These are phyloP conservation scores for Boletus semigastroideus DNA, from an alignment of 1,284 basidiomycete genomes.

Conservation along the genomic window DNA sequence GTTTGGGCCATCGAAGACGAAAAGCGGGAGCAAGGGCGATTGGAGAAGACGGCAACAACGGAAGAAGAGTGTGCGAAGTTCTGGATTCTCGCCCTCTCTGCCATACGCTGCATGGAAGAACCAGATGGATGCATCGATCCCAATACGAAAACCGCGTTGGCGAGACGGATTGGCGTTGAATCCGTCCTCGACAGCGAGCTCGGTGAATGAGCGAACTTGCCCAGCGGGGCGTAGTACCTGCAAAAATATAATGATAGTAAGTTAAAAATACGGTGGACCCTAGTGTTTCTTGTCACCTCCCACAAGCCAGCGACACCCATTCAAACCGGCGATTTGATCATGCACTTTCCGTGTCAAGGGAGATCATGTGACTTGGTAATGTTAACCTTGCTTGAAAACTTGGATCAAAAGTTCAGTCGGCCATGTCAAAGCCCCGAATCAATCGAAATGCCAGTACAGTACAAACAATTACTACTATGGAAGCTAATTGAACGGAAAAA, in stretches of 20 bases:
- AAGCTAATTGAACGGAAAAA: no score
- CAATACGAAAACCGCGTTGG: slow-evolving; percentile 66
- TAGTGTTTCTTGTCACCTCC: slow-evolving; percentile 28
- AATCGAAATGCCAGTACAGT: no score
- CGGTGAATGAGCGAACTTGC: slow-evolving; percentile 61
- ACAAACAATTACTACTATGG: no score
- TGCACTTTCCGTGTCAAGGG: not conserved
- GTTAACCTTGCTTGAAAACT: no score
- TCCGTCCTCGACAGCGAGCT: slow-evolving; percentile 67
- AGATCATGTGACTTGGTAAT: not conserved
- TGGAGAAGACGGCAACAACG: slow-evolving; percentile 72
- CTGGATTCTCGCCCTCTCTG: slow-evolving; percentile 76
- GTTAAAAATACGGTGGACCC: not conserved
- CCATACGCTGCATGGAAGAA: slow-evolving; percentile 77
- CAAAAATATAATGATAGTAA: not conserved
- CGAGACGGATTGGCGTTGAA: slow-evolving; percentile 61
- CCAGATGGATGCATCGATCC: slow-evolving; percentile 82
- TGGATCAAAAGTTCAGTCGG: no score
- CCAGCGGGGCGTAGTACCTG: slow-evolving; percentile 67
- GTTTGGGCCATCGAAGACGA: slow-evolving; percentile 92
- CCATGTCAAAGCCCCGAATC: no score
- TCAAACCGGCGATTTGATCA: not conserved
- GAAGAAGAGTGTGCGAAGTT: slow-evolving; percentile 74
- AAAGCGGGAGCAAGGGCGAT: slow-evolving; percentile 82
- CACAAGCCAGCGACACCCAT: slow-evolving; percentile 52